A percentile compares a stretch with the other conserved stretches of the same genome.
Evolutionary conservation across 257 asterid genomes (phyloP).

Genomic region (Plantago ovata): DNA sequence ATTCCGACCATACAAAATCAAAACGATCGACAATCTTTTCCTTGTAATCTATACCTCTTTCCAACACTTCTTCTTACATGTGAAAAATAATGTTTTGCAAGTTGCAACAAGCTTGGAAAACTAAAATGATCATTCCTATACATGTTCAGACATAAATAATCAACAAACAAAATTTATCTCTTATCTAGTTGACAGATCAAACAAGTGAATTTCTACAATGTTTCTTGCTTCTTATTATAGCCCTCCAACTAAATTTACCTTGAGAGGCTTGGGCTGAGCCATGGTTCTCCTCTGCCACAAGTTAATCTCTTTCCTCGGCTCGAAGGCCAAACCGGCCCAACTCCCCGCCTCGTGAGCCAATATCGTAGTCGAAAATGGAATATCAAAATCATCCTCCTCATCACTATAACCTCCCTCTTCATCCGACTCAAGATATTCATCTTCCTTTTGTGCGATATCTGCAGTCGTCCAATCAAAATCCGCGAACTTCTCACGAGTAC

Average conservation of each 20-base stretch:
- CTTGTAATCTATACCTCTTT: too few relatives aligned
- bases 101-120: too few relatives aligned
- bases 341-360: slow-evolving; percentile 20
- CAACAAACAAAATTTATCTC: background rate
- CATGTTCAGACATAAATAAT: background rate
- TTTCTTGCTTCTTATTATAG: background rate
- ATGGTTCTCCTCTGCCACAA: slow-evolving; percentile 83
- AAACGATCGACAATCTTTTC: too few relatives aligned
- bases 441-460: slow-evolving; percentile 13
- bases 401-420: slow-evolving; percentile 31
- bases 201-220: background rate
- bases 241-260: slow-evolving; percentile 24
- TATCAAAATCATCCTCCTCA: slow-evolving; percentile 29
- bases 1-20: too few relatives aligned
- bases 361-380: slow-evolving; percentile 61
- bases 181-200: background rate
- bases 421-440: slow-evolving; percentile 30
- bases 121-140: too few relatives aligned
- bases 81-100: too few relatives aligned
- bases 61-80: too few relatives aligned
- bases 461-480: slow-evolving; percentile 59
- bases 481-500: slow-evolving; percentile 59
- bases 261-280: slow-evolving; percentile 70
- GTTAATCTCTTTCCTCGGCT: slow-evolving; percentile 83
- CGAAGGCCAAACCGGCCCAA: slow-evolving; percentile 32